A percentile compares a stretch with the other conserved stretches of the same genome.
Conservation (phyloP, 2,329 filamentous ascomycete species). For the Hypoxylon sp. region DNA sequence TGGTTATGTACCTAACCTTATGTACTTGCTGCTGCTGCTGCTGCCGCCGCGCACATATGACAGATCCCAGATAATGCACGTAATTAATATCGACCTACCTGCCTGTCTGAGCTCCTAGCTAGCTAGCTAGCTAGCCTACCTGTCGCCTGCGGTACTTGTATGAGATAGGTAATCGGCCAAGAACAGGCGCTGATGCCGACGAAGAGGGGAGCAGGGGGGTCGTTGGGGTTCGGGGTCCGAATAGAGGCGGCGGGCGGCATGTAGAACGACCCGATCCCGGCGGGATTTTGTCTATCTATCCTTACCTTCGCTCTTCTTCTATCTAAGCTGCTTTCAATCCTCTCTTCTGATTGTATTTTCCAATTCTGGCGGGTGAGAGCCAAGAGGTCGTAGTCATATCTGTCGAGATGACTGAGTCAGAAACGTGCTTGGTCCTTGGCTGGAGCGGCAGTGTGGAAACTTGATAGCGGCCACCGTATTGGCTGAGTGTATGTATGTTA, state of each 20-base stretch:
- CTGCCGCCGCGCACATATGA: neutral
- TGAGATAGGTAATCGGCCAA: conserved; percentile 21
- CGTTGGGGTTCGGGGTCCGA: conserved; percentile 28
- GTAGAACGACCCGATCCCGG: conserved; percentile 27
- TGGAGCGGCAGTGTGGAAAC: conserved; percentile 5
- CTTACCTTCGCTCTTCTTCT: neutral
- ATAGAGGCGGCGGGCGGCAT: conserved; percentile 15
- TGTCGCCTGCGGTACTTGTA: conserved; percentile 2
- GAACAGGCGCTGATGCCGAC: conserved; percentile 25
- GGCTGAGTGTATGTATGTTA: neutral
- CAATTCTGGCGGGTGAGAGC: neutral
- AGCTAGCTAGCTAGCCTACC: neutral
- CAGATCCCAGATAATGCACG: conserved; percentile 2
- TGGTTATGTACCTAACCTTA: too few relatives aligned
- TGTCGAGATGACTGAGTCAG: neutral
- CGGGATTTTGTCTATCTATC: conserved; percentile 1
- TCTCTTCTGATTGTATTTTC: neutral
- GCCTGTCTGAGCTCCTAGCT: too few relatives aligned
- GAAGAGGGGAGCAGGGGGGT: neutral
- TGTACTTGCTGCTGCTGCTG: too few relatives aligned
- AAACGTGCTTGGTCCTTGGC: conserved; percentile 15
- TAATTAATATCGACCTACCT: too few relatives aligned
- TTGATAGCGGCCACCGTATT: neutral
- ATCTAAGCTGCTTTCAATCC: neutral
- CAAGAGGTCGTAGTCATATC: conserved; percentile 13